These are phyloP conservation scores for Cryptococcus hybrid DNA, from an alignment of 1,284 basidiomycete genomes.

Conservation along the genomic window DNA sequence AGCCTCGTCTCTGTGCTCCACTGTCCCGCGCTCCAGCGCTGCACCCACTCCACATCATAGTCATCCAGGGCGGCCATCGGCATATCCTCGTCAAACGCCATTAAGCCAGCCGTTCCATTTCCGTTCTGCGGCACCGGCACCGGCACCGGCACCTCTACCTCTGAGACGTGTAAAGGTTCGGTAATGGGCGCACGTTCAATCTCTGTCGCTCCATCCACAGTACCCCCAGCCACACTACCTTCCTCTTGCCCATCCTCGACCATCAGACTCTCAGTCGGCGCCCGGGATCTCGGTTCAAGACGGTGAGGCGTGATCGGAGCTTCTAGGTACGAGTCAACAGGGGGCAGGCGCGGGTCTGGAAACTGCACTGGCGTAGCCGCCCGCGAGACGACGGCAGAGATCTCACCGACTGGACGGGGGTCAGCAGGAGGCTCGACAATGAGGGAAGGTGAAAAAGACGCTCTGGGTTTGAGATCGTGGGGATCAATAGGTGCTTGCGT, in stretches of 20 bases:
- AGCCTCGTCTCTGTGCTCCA: neutral
- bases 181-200: no score
- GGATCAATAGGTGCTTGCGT: neutral
- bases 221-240: neutral
- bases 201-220: no score
- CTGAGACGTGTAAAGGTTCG: no score
- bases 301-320: constrained; percentile 14
- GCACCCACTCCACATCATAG: neutral
- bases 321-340: constrained; percentile 11
- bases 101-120: no score
- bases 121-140: no score
- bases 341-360: constrained; percentile 12
- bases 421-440: constrained; percentile 14
- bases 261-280: neutral
- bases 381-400: neutral
- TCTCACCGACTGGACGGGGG: neutral
- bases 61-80: neutral
- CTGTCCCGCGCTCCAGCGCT: neutral
- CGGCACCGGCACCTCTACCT: no score
- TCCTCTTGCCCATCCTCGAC: neutral
- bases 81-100: neutral
- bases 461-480: constrained; percentile 1
- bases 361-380: neutral
- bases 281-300: neutral
- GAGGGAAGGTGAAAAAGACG: constrained; percentile 8